A percentile compares a stretch with the other conserved stretches of the same genome.
These are phyloP conservation scores for Proliferodiscus dingleyae DNA, from an alignment of 2,329 filamentous ascomycete genomes.

Conservation along the genomic window DNA sequence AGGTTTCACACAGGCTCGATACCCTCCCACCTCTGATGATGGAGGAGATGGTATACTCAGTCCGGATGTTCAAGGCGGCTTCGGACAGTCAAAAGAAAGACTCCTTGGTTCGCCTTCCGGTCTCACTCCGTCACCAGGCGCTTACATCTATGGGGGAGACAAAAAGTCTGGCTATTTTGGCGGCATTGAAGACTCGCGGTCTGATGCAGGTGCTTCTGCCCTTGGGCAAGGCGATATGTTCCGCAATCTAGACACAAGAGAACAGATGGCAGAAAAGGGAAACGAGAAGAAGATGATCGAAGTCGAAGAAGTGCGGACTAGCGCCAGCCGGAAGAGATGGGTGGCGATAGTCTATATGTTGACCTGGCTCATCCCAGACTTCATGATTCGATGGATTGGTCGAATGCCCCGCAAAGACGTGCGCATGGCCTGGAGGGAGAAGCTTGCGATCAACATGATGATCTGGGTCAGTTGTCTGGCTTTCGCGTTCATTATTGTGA, in stretches of 20 bases:
- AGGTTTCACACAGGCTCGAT: conserved; percentile 48
- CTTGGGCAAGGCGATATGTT: conserved; percentile 96
- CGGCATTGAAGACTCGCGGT: conserved; percentile 69
- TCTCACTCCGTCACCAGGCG: conserved; percentile 51
- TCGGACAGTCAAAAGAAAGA: conserved; percentile 58
- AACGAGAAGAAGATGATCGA: conserved; percentile 88
- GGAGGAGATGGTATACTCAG: conserved; percentile 58
- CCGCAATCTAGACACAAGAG: conserved; percentile 87
- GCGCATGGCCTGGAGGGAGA: conserved; percentile 94
- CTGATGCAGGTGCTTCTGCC: conserved; percentile 87
- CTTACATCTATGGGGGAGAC: conserved; percentile 65
- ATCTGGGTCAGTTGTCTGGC: conserved; percentile 84
- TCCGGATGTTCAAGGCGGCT: conserved; percentile 47
- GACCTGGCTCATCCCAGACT: conserved; percentile 85
- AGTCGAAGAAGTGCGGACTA: conserved; percentile 78
- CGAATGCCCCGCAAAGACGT: conserved; percentile 91
- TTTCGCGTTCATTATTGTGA: conserved; percentile 83
- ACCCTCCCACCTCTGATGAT: conserved; percentile 52
- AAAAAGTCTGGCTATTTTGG: conserved; percentile 79
- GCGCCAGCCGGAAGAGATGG: conserved; percentile 83
- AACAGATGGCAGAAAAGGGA: conserved; percentile 91
- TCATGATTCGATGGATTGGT: conserved; percentile 69
- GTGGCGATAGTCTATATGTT: conserved; percentile 75
- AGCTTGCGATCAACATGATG: conserved; percentile 94
- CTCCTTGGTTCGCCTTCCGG: conserved; percentile 43